phyloP scores from a whole-genome alignment of 164 flowering plant genomes.

The Vitis rotundifolia region DNA sequence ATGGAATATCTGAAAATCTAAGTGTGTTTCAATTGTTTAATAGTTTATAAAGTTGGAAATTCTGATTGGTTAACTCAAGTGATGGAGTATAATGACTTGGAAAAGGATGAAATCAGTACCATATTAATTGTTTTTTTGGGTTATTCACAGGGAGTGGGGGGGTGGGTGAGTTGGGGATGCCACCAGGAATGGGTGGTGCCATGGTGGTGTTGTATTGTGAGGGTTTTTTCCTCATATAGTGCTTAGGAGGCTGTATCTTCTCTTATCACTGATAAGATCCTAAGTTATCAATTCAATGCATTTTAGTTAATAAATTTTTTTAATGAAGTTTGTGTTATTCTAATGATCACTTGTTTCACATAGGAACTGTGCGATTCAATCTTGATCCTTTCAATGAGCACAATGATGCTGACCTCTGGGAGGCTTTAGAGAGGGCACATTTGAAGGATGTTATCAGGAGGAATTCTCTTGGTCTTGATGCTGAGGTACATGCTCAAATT shows the following conservation, averaged over 20 bases:
- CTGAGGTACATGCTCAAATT: constrained; percentile 63
- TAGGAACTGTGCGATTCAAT: constrained; percentile 92
- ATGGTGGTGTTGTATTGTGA: no score
- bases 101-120: neutral
- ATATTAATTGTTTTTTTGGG: neutral
- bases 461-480: constrained; percentile 85
- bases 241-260: neutral
- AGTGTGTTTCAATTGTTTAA: neutral
- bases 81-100: neutral
- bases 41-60: neutral
- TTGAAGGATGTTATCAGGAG: constrained; percentile 88
- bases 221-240: neutral
- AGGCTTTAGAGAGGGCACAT: constrained; percentile 96
- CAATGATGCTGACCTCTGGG: constrained; percentile 98
- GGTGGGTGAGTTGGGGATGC: no score
- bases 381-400: constrained; percentile 96
- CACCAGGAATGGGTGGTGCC: no score
- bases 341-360: constrained; percentile 12
- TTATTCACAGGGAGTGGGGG: neutral
- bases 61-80: neutral
- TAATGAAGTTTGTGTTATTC: neutral
- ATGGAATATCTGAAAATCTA: neutral
- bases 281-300: neutral
- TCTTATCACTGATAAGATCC: neutral
- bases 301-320: neutral